Evolutionary conservation across 352 stramenopile species (phyloP).

Genomic region (Aphanomyces invadans): DNA sequence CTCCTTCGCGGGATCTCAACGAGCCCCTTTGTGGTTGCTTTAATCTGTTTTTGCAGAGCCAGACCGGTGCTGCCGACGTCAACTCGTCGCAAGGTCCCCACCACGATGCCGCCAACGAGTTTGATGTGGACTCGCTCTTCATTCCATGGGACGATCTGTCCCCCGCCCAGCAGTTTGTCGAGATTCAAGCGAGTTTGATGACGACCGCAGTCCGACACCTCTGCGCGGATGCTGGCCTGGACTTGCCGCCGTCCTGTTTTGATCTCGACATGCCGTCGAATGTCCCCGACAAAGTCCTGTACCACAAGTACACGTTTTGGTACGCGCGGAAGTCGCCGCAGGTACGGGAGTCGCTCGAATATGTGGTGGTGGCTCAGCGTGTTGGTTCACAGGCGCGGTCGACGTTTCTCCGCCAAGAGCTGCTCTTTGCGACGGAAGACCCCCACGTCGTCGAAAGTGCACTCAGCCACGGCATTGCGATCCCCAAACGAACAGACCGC

Average conservation of each 20-base stretch:
- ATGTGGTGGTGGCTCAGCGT: not conserved
- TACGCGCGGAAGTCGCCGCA: slow-evolving; percentile 1
- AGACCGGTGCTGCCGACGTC: not conserved
- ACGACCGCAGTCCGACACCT: not conserved
- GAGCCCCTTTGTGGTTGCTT: too few species aligned
- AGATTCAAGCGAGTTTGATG: slow-evolving; percentile 17
- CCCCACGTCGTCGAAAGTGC: not conserved
- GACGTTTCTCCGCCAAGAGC: slow-evolving; percentile 15
- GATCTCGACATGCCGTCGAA: not conserved
- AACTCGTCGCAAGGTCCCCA: not conserved
- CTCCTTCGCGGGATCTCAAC: too few species aligned
- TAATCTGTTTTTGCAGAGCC: too few species aligned
- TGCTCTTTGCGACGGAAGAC: not conserved
- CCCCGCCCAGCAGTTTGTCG: slow-evolving; percentile 12
- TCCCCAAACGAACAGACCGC: slow-evolving; percentile 2
- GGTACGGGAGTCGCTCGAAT: too few species aligned
- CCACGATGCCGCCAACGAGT: not conserved
- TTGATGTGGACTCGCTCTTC: not conserved
- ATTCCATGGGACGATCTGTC: slow-evolving; percentile 10
- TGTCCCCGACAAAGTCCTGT: not conserved
- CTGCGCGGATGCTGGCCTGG: not conserved
- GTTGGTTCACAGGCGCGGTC: not conserved
- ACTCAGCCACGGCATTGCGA: not conserved
- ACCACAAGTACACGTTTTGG: slow-evolving; percentile 16
- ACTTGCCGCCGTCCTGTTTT: not conserved